A percentile compares a stretch with the other conserved stretches of the same genome.
Conservation (phyloP, 164 flowering plant genomes). For the Liquidambar formosana region DNA sequence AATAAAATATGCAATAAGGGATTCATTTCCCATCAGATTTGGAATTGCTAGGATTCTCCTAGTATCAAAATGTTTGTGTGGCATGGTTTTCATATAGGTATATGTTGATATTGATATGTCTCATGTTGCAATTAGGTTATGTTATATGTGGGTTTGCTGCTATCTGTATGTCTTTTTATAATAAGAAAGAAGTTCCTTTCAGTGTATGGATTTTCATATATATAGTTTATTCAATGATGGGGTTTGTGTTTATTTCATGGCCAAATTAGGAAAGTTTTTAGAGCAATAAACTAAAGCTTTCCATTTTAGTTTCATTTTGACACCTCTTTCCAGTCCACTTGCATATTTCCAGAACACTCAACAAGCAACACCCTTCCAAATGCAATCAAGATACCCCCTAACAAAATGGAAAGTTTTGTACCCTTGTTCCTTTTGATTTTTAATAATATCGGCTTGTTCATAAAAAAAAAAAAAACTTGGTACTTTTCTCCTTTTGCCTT, state of each 20-base stretch:
- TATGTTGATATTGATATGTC: background rate
- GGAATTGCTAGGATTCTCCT: background rate
- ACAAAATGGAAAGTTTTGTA: no score
- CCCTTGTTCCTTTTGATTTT: no score
- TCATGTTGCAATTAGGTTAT: background rate
- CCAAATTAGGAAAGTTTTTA: background rate
- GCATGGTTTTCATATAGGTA: background rate
- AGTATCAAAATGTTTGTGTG: background rate
- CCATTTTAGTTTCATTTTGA: background rate
- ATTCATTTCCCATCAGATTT: background rate
- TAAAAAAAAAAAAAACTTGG: background rate
- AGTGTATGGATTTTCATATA: background rate
- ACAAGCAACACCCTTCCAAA: no score
- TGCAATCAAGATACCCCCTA: no score
- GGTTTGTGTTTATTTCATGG: background rate
- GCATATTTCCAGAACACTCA: background rate
- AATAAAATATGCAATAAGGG: background rate
- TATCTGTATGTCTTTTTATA: background rate
- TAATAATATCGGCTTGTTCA: no score
- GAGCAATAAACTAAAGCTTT: background rate
- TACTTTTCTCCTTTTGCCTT: background rate
- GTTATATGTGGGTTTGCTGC: background rate
- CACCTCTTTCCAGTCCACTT: background rate
- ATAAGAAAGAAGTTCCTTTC: background rate
- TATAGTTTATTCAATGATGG: background rate